phyloP scores from a whole-genome alignment of 805 yeast genomes.

The Saccharomycopsis olivae region DNA sequence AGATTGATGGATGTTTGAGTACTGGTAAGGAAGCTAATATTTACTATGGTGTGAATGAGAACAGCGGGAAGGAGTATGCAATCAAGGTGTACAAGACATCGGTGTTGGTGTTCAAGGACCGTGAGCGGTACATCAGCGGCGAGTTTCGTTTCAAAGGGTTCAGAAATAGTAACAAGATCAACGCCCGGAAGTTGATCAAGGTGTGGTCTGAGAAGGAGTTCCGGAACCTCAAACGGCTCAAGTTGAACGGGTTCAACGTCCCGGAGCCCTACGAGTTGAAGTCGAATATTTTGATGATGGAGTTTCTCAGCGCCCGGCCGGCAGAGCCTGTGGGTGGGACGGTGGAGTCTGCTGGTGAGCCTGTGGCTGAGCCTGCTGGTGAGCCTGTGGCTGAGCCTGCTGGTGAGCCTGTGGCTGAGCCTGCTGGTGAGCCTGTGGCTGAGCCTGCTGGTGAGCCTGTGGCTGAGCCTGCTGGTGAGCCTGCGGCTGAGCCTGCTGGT shows the following conservation, averaged over 20 bases:
- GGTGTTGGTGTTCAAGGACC: constrained; percentile 89
- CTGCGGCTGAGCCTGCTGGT: too few relatives aligned
- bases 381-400: too few relatives aligned
- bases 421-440: too few relatives aligned
- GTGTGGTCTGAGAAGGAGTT: constrained; percentile 99
- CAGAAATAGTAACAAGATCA: constrained; percentile 62
- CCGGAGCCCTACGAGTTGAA: constrained; percentile 88
- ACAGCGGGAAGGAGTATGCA: constrained; percentile 52
- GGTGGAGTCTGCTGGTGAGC: too few relatives aligned
- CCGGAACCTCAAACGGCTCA: constrained; percentile 76
- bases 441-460: too few relatives aligned
- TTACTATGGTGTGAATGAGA: constrained; percentile 57
- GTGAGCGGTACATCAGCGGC: constrained; percentile 94
- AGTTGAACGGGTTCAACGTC: constrained; percentile 73
- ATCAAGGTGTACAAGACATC: constrained; percentile 95
- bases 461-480: too few relatives aligned
- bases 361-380: too few relatives aligned
- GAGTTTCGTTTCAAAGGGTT: constrained; percentile 86
- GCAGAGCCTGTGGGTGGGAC: constrained; percentile 47
- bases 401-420: too few relatives aligned
- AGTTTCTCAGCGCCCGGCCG: too few relatives aligned
- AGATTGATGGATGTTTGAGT: constrained; percentile 86
- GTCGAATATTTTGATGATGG: constrained; percentile 91
- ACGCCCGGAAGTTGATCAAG: constrained; percentile 95
- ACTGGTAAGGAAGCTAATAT: constrained; percentile 99